These are phyloP conservation scores for Annona squamosa DNA, from an alignment of 164 flowering plant species.

Conservation along the genomic window DNA sequence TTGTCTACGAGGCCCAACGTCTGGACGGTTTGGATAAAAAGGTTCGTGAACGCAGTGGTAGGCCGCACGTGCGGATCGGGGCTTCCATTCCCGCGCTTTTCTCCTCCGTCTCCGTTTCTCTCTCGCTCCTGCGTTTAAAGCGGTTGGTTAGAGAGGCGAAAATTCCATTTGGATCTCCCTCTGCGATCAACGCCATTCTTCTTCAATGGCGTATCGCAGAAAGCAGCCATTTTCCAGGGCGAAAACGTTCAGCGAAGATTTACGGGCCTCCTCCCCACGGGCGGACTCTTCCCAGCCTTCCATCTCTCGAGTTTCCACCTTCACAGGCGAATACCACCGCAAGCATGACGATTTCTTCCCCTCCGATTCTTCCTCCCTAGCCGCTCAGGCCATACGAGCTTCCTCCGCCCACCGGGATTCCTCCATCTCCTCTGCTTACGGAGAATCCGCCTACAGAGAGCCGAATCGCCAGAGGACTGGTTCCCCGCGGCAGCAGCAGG, in stretches of 20 bases:
- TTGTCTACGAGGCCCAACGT: not conserved
- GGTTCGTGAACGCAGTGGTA: not conserved
- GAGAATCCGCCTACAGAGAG: conserved; percentile 23
- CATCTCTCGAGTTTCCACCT: not conserved
- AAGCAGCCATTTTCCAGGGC: conserved; percentile 30
- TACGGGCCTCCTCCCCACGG: conserved; percentile 2
- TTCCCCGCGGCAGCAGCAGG: not conserved
- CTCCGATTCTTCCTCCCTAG: conserved; percentile 34
- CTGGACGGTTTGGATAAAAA: not conserved
- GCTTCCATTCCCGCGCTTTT: not conserved
- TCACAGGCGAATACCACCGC: not conserved
- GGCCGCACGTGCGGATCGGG: too few relatives aligned
- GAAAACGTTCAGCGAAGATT: conserved; percentile 21
- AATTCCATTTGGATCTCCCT: not conserved
- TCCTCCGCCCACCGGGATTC: conserved; percentile 68
- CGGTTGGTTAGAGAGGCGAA: not conserved
- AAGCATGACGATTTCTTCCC: not conserved
- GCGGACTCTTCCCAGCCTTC: conserved; percentile 2
- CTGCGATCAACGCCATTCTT: not conserved
- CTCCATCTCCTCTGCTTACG: conserved; percentile 49
- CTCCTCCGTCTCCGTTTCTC: not conserved
- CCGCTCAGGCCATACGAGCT: conserved; percentile 81
- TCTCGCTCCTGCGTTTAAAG: not conserved
- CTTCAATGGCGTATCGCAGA: conserved; percentile 51
- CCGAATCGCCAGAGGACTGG: conserved; percentile 10